Conservation (phyloP, 305 asterid species). For the Rubia tinctorum region DNA sequence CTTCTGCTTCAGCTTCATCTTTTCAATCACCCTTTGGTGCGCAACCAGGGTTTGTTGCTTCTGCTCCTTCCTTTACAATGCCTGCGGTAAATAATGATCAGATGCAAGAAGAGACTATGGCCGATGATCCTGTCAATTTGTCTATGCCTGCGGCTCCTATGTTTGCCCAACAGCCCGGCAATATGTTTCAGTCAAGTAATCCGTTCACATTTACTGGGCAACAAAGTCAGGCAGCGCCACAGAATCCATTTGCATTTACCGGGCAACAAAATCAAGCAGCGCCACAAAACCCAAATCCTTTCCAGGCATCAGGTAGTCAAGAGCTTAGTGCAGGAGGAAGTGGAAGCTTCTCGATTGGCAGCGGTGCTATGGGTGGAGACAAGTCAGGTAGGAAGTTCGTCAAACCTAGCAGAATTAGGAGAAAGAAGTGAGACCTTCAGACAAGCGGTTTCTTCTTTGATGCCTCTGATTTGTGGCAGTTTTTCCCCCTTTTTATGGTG, state of each 20-base stretch:
- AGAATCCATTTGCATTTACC: slow-evolving; percentile 46
- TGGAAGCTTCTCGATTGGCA: slow-evolving; percentile 70
- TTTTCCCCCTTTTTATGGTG: neutral
- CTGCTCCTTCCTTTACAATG: slow-evolving; percentile 36
- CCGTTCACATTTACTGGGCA: slow-evolving; percentile 65
- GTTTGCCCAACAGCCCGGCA: slow-evolving; percentile 59
- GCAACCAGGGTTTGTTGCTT: slow-evolving; percentile 44
- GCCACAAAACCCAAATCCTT: slow-evolving; percentile 38
- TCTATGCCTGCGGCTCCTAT: slow-evolving; percentile 39
- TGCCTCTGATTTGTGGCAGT: slow-evolving; percentile 2
- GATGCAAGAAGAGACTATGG: slow-evolving; percentile 92
- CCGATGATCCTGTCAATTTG: slow-evolving; percentile 79
- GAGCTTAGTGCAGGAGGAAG: slow-evolving; percentile 57
- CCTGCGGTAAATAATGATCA: slow-evolving; percentile 52
- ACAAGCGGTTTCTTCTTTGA: neutral
- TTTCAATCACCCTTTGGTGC: slow-evolving; percentile 21
- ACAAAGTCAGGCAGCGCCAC: slow-evolving; percentile 42
- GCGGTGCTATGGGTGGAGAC: slow-evolving; percentile 58
- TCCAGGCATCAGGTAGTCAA: slow-evolving; percentile 51
- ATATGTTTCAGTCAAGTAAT: slow-evolving; percentile 33
- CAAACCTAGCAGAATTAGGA: slow-evolving; percentile 45
- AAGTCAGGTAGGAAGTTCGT: slow-evolving; percentile 61
- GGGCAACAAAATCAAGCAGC: slow-evolving; percentile 64
- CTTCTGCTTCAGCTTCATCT: slow-evolving; percentile 36
- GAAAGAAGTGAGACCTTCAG: slow-evolving; percentile 39